Evolutionary conservation across 306 rosid species (phyloP), one percentile per base, ranked within the genome.

Genomic region (Casuarina equisetifolia): DNA sequence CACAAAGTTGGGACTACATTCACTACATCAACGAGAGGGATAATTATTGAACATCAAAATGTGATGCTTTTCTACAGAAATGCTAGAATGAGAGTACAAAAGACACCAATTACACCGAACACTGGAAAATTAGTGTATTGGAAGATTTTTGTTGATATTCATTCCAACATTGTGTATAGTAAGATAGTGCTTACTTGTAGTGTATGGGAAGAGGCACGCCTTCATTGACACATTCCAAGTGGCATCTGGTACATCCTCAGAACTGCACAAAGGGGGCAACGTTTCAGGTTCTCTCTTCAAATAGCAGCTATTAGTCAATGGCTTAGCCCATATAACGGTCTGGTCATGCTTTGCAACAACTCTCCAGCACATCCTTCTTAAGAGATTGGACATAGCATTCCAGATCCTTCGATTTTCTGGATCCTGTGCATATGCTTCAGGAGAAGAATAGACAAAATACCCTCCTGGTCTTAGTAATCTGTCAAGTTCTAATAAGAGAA

Each of bases 401-500:
- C 92, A 83, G 50, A 84, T 89, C 86, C 67, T 89, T 38, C 83
- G 77, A 74, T 86, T 86, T 82, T 82, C 85, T 6, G 80, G 83
- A 74, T 89, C 92, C 20, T 58, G 84, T 19, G 87, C 87, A 84
- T 89, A 89, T 32, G 89, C 92, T 84, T 86, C 90, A 75, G 92
- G 92, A 77, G 92, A 86, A 67, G 86, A 84, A 73, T 89, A 89
- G 51, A 87, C 89, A 69, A 89, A 89, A 80, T 82, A 86, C 61
- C 92, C 92, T 53, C 90, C 90, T 3, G 92, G 92, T 79, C 89
- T 80, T 48, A 89, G 83, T 69, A 89, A 67, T 76, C 92, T 86
- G 77, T 89, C 90, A 52, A 89, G 89, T 75, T 89, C 92, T 76
- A 86, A 61, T 74, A 89, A 71, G 50, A 89, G 87, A 46, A 84